A percentile compares a stretch with the other conserved stretches of the same genome.
These are phyloP conservation scores for Solanum commersonii DNA, from an alignment of 257 asterid genomes.

Conservation along the genomic window DNA sequence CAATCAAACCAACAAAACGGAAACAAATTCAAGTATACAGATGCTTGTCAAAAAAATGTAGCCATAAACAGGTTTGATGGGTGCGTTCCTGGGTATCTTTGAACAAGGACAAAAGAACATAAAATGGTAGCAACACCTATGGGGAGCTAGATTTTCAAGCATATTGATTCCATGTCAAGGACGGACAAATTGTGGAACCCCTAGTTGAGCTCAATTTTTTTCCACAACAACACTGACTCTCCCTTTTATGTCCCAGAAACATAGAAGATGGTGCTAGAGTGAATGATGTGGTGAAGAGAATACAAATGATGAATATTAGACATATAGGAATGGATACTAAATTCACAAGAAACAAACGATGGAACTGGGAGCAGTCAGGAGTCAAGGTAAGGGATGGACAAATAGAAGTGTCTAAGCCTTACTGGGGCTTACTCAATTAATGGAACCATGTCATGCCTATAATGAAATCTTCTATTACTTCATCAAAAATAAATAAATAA, in stretches of 20 bases:
- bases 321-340: not conserved
- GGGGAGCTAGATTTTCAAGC: not conserved
- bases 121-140: not conserved
- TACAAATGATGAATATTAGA: not conserved
- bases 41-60: not conserved
- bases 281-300: not conserved
- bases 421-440: not conserved
- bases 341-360: not conserved
- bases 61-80: not conserved
- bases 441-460: not conserved
- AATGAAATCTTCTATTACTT: not conserved
- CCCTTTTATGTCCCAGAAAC: not conserved
- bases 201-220: not conserved
- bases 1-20: slow-evolving; percentile 1
- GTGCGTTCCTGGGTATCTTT: not conserved
- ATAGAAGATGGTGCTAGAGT: not conserved
- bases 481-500: not conserved
- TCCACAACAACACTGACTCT: not conserved
- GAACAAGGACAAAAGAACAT: not conserved
- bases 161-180: not conserved
- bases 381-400: not conserved
- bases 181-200: not conserved
- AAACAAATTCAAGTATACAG: not conserved
- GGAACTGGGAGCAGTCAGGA: not conserved
- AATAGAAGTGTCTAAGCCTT: not conserved